Conservation (phyloP, 108 stramenopile species). For the Conticribra weissflogii region DNA sequence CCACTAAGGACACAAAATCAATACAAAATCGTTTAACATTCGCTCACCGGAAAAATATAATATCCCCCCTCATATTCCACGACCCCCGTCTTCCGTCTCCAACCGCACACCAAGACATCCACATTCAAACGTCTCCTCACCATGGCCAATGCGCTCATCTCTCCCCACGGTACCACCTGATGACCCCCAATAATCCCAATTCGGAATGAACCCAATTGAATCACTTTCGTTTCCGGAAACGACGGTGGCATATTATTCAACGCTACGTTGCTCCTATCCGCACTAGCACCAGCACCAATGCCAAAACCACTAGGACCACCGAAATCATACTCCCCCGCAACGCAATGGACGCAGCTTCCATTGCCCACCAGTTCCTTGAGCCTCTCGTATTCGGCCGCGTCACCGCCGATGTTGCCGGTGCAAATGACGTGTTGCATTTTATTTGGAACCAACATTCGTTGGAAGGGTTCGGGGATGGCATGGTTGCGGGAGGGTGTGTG, state of each 20-base stretch:
- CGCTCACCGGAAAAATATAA: constrained; percentile 40
- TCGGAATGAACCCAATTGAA: constrained; percentile 91
- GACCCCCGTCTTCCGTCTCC: constrained; percentile 93
- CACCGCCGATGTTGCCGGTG: constrained; percentile 92
- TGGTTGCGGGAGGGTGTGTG: constrained; percentile 92
- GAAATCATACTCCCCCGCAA: constrained; percentile 89
- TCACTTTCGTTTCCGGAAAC: constrained; percentile 90
- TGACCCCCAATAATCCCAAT: constrained; percentile 96
- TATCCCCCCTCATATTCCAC: constrained; percentile 80
- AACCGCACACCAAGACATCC: constrained; percentile 96
- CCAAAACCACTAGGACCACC: constrained; percentile 2
- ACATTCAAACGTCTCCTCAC: constrained; percentile 84
- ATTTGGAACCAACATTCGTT: constrained; percentile 96
- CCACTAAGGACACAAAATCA: neutral
- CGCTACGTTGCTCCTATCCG: neutral
- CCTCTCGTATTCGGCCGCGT: constrained; percentile 87
- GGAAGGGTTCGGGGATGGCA: constrained; percentile 93
- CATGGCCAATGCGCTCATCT: constrained; percentile 72
- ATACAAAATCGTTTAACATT: neutral
- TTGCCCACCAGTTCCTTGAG: constrained; percentile 67
- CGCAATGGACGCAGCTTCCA: constrained; percentile 95
- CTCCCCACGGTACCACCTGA: constrained; percentile 91
- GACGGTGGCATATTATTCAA: constrained; percentile 12
- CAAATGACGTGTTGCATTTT: constrained; percentile 99
- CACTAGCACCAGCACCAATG: neutral